These are phyloP conservation scores for Gypsophila paniculata DNA, from an alignment of 179 eudicot genomes.

Conservation along the genomic window DNA sequence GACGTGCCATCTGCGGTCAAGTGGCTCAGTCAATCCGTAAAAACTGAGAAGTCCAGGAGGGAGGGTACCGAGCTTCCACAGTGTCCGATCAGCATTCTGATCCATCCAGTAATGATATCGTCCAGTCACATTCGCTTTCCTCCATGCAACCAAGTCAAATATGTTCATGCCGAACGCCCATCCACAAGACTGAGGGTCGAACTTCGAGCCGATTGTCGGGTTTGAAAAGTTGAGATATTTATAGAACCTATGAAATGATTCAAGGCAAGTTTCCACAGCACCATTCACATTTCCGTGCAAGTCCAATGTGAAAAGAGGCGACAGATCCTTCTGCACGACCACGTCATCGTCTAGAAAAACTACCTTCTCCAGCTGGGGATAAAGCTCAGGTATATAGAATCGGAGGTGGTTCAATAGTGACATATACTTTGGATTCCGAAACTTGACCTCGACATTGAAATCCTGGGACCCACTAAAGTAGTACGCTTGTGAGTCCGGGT, in stretches of 20 bases:
- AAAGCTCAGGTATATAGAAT: conserved; percentile 67
- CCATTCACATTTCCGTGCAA: conserved; percentile 83
- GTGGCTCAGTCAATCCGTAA: conserved; percentile 76
- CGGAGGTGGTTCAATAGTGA: conserved; percentile 65
- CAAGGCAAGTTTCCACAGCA: conserved; percentile 83
- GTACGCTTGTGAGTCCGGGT: conserved; percentile 38
- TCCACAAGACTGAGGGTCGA: conserved; percentile 85
- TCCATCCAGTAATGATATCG: conserved; percentile 66
- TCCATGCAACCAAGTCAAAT: conserved; percentile 72
- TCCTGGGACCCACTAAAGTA: conserved; percentile 50
- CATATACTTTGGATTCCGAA: conserved; percentile 53
- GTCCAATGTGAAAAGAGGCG: conserved; percentile 63
- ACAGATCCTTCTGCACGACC: conserved; percentile 63
- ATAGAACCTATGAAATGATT: conserved; percentile 64
- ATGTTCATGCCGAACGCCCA: conserved; percentile 88
- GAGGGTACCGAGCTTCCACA: conserved; percentile 80
- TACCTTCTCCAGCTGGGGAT: conserved; percentile 67
- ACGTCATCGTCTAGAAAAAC: conserved; percentile 69
- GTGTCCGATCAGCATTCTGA: conserved; percentile 46
- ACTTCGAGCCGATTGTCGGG: conserved; percentile 57
- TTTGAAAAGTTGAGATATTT: conserved; percentile 74
- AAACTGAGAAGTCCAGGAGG: conserved; percentile 75
- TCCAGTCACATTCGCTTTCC: conserved; percentile 54
- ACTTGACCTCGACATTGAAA: conserved; percentile 41
- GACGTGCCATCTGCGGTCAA: conserved; percentile 84